Evolutionary conservation across 352 stramenopile species (phyloP).

Genomic region (Globisporangium paroecandrum): DNA sequence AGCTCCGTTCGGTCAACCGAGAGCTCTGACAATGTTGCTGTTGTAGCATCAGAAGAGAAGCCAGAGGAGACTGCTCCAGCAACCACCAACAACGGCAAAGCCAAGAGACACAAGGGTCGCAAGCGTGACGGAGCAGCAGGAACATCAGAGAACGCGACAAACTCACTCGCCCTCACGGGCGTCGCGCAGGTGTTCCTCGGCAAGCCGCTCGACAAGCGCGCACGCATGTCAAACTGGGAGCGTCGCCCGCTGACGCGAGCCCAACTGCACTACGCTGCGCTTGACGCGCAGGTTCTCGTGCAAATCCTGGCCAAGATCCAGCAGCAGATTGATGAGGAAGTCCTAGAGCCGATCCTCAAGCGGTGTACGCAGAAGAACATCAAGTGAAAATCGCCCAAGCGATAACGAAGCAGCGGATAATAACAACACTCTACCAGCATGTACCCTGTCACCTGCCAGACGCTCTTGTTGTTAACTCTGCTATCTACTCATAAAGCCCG

Average conservation of each 20-base stretch:
- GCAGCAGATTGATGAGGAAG: slow-evolving; percentile 26
- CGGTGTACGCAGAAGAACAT: slow-evolving; percentile 43
- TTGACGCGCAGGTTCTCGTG: slow-evolving; percentile 70
- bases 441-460: not conserved
- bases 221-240: slow-evolving; percentile 77
- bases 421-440: not conserved
- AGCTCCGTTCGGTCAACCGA: slow-evolving; percentile 8
- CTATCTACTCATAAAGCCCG: slow-evolving; percentile 72
- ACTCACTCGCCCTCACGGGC: slow-evolving; percentile 43
- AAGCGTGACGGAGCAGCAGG: slow-evolving; percentile 16
- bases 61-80: not conserved
- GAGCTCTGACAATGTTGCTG: not conserved
- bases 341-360: slow-evolving; percentile 26
- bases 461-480: not conserved
- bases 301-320: slow-evolving; percentile 58
- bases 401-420: not conserved
- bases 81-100: slow-evolving; percentile 1
- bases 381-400: slow-evolving; percentile 14
- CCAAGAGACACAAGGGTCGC: slow-evolving; percentile 3
- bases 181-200: slow-evolving; percentile 53
- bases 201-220: slow-evolving; percentile 67
- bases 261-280: slow-evolving; percentile 66
- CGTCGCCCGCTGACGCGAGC: slow-evolving; percentile 57
- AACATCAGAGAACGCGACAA: slow-evolving; percentile 18
- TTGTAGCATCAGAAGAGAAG: not conserved